These are phyloP conservation scores for Fusarium beomiforme DNA, from an alignment of 2,329 filamentous ascomycete genomes.

Conservation along the genomic window DNA sequence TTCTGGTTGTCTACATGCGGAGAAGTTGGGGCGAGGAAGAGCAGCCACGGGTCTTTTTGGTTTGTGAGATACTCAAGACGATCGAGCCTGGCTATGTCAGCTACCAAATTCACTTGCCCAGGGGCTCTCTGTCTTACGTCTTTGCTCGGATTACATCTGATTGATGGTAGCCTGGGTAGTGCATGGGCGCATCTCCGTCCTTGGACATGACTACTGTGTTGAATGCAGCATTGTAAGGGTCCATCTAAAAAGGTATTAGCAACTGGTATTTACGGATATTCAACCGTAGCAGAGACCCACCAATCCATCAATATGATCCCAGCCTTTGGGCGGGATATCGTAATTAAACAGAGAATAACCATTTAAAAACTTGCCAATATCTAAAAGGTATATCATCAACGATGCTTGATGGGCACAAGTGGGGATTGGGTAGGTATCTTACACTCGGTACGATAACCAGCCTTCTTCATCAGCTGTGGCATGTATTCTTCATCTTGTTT, in stretches of 20 bases:
- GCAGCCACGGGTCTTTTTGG: not conserved
- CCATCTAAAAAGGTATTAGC: not conserved
- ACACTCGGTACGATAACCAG: not conserved
- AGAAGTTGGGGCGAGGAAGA: not conserved
- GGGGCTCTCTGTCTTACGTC: not conserved
- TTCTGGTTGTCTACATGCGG: not conserved
- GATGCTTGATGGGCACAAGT: not conserved
- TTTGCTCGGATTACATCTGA: not conserved
- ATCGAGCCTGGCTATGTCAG: not conserved
- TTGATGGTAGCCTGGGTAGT: not conserved
- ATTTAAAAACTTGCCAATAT: not conserved
- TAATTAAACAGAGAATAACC: not conserved
- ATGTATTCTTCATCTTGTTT: not conserved
- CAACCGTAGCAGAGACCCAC: not conserved
- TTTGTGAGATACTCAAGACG: not conserved
- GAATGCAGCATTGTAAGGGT: not conserved
- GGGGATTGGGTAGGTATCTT: not conserved
- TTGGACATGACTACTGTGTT: not conserved
- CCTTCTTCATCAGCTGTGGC: not conserved
- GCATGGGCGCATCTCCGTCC: not conserved
- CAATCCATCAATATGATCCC: not conserved
- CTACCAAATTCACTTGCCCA: not conserved
- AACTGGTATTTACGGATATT: not conserved
- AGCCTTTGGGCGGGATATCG: not conserved
- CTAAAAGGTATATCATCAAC: not conserved